phyloP scores from a whole-genome alignment of 495 filamentous ascomycete genomes.

The Aspergillus bridgeri region DNA sequence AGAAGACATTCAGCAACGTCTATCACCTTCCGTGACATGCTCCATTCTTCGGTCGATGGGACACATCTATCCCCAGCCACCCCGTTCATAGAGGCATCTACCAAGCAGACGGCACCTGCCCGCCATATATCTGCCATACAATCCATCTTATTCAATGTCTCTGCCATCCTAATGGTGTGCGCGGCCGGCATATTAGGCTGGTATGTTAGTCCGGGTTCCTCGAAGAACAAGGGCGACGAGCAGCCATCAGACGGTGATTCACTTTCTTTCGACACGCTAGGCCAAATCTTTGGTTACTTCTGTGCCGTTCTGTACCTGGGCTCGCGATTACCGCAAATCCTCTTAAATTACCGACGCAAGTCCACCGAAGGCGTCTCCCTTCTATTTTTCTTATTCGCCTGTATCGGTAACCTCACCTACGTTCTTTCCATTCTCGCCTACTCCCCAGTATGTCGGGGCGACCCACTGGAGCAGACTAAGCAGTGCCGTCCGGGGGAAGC shows the following conservation, averaged over 20 bases:
- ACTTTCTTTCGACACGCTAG: conserved; percentile 66
- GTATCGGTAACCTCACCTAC: conserved; percentile 89
- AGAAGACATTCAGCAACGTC: conserved; percentile 34
- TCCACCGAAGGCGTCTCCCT: conserved; percentile 86
- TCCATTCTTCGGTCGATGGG: conserved; percentile 45
- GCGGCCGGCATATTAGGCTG: conserved; percentile 79
- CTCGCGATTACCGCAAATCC: conserved; percentile 79
- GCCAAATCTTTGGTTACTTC: conserved; percentile 83
- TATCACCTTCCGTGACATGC: conserved; percentile 21
- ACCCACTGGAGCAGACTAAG: conserved; percentile 10
- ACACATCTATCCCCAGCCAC: conserved; percentile 78
- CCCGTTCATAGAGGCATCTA: conserved; percentile 53
- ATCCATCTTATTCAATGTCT: conserved; percentile 64
- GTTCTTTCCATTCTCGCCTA: conserved; percentile 89
- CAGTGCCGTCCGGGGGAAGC: conserved; percentile 56
- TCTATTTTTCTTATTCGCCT: conserved; percentile 95
- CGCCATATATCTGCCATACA: conserved; percentile 49
- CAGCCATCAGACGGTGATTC: conserved; percentile 21
- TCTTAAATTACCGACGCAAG: conserved; percentile 86
- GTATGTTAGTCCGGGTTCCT: conserved; percentile 57
- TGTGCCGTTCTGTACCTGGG: conserved; percentile 87
- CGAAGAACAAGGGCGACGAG: conserved; percentile 20
- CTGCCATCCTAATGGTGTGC: conserved; percentile 74
- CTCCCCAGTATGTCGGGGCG: conserved; percentile 54
- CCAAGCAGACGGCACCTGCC: conserved; percentile 21